Base-by-base conservation (phyloP, 768 basidiomycete species). In the Auricularia sp. region DNA sequence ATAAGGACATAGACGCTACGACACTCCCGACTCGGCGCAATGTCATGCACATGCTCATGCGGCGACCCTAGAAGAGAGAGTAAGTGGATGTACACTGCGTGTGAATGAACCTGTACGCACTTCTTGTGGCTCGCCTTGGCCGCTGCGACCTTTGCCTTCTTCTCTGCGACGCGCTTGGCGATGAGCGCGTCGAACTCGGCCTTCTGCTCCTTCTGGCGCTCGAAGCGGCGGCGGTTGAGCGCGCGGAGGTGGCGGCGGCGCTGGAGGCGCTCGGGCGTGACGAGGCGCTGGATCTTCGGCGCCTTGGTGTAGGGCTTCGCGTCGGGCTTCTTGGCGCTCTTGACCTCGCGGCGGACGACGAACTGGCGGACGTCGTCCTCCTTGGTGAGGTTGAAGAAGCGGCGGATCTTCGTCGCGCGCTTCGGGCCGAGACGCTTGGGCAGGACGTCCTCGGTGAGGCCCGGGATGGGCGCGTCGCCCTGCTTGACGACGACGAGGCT, bases 321-420 rank as follows among this genome's bases (percentile, higher is more conserved):
- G 68, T 82, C 78, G 72, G 85, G 84, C 83, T 96, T 97, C 88
- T 95, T 97, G 72, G 80, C 69, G 75, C 86, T 88, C 78, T 78
- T 87, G 56, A 98, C 93, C 80, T 97, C 94, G 70, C 95, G 81
- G 71, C 93, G 81, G 71, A 98, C 87, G 69, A 97, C 95, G 77
- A 96, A 98, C 79, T 97, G 95, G 80, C 92, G 86, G 66, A 99
- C 96, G 80, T 98, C 96, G 73, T 99, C 96, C 72, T 95, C 89
- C 85, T 98, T 98, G 80, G 84, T 82, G 74, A 98, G 81, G 83
- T 96, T 96, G 85, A 99, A 98, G 85, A 98, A 97, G 74, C 78
- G 84, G 76, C 94, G 84, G 79, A 99, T 98, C 86, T 95, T 96
- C 67, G 93, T 93, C 66, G 94, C 94, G 71, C 94, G 80, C 88